Conservation (phyloP, 1,284 basidiomycete genomes). For the Caloboletus firmus region DNA sequence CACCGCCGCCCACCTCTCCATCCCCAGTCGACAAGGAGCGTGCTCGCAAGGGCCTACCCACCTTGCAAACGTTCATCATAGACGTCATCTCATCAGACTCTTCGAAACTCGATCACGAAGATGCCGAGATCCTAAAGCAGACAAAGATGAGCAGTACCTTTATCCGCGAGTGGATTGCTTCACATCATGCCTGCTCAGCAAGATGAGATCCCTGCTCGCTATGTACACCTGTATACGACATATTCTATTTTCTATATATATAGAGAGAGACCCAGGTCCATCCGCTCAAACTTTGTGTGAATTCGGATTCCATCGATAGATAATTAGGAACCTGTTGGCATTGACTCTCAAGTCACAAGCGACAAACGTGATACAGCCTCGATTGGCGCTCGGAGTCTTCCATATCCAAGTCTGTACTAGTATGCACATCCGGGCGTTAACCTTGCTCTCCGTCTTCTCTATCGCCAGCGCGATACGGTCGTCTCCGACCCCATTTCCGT, state of each 20-base stretch:
- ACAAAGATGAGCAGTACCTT: slow-evolving; percentile 90
- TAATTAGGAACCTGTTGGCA: not conserved
- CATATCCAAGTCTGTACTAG: not conserved
- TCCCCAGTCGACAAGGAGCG: slow-evolving; percentile 63
- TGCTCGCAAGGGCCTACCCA: slow-evolving; percentile 51
- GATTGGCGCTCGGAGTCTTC: not conserved
- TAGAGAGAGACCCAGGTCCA: not conserved
- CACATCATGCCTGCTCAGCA: slow-evolving; percentile 21
- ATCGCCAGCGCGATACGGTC: slow-evolving; percentile 5
- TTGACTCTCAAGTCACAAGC: not conserved
- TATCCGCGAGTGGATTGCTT: slow-evolving; percentile 81
- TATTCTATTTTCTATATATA: slow-evolving; percentile 3
- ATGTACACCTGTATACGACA: slow-evolving; percentile 2
- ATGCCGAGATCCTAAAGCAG: slow-evolving; percentile 66
- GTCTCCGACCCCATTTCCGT: not conserved
- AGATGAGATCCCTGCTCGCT: slow-evolving; percentile 5
- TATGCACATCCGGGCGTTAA: slow-evolving; percentile 11
- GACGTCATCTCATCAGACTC: slow-evolving; percentile 78
- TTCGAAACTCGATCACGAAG: slow-evolving; percentile 56
- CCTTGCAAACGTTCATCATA: slow-evolving; percentile 73
- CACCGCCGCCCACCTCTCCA: slow-evolving; percentile 3
- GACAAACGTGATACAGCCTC: not conserved
- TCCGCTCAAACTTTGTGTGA: slow-evolving; percentile 8
- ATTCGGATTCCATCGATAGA: not conserved
- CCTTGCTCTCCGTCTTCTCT: not conserved